Evolutionary conservation across 352 stramenopile genomes (phyloP), one percentile per base, ranked within the genome.

Genomic region (Pythium rishiriense): DNA sequence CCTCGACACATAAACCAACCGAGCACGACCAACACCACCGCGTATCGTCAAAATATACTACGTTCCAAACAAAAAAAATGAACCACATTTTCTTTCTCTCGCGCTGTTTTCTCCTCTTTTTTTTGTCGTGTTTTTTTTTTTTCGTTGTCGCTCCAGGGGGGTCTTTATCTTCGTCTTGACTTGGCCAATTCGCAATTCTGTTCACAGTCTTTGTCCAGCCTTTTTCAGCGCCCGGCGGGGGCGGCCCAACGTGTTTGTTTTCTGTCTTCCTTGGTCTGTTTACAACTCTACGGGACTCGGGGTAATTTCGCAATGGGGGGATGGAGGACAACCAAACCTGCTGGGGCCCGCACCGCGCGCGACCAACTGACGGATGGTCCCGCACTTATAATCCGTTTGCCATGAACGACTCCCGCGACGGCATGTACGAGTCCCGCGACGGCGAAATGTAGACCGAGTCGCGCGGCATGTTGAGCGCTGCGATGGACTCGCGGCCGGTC

Each of bases 401-500:
- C 69, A 92, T 90, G 47, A 83, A 89, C 25, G 83, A 92, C 58
- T 79, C 81, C 58, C 83, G 66, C 35, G 53, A 60, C 46, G 66
- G 59, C 53, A 92, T 88, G 48, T 81, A 89, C 29, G 83, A 92
- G 45, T 79, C 81, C 61, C 83, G 66, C 35, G 53, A 64, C 19
- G 66, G 59, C 45, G 73, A 74, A 17, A 72, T 65, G 46, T 67
- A 91, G 69, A 93, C 78, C 58, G 82, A 91, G 73, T 93, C 85
- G 59, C 85, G 85, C 64, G 77, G 86, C 68, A 83, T 74, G 47
- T 81, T 78, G 59, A 93, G 78, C 55, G 84, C 87, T 24, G 84
- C 88, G 70, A 93, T 93, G 59, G 83, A 91, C 70, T 93, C 84
- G 41, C 85, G 74, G 31, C 79, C 49, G 25, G 19, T 86, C 41